phyloP scores from a whole-genome alignment of 176 grass and related monocot genomes.

The Eragrostis nindensis region DNA sequence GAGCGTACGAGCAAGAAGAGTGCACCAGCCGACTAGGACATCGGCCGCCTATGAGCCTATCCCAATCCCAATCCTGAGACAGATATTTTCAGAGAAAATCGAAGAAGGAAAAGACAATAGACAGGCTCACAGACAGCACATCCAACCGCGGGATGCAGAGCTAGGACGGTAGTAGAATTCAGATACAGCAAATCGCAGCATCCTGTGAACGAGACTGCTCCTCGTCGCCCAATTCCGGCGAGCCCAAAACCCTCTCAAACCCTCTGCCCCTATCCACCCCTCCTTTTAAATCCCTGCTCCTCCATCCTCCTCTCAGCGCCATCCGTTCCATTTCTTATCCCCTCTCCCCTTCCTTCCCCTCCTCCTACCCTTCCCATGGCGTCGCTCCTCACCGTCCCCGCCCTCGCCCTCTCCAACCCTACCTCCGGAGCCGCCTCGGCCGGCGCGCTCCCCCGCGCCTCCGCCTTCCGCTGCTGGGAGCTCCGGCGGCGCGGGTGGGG shows the following conservation, averaged over 20 bases:
- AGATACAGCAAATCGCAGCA: background rate
- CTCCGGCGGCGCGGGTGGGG: conserved; percentile 43
- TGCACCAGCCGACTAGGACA: too few relatives aligned
- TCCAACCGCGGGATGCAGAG: background rate
- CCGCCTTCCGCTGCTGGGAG: conserved; percentile 46
- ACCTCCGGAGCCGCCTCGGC: conserved; percentile 2
- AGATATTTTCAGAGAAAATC: too few relatives aligned
- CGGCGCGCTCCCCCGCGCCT: conserved; percentile 12
- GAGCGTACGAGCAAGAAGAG: too few relatives aligned
- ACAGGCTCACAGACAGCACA: too few relatives aligned
- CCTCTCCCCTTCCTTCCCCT: background rate
- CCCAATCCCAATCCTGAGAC: too few relatives aligned
- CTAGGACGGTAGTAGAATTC: background rate
- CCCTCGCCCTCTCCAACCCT: conserved; percentile 55
- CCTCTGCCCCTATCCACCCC: conserved; percentile 32
- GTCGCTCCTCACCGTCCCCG: conserved; percentile 38
- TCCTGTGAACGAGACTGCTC: conserved; percentile 36
- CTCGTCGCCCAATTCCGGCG: conserved; percentile 5
- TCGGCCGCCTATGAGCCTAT: too few relatives aligned
- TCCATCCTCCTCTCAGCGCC: conserved; percentile 28
- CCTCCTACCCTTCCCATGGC: conserved; percentile 35
- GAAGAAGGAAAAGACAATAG: too few relatives aligned
- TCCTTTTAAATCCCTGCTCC: conserved; percentile 32
- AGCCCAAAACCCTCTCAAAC: conserved; percentile 24
- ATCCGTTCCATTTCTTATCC: conserved; percentile 67